Evolutionary conservation across 306 rosid genomes (phyloP), one percentile per base, ranked within the genome.

Genomic region (Vigna unguiculata): DNA sequence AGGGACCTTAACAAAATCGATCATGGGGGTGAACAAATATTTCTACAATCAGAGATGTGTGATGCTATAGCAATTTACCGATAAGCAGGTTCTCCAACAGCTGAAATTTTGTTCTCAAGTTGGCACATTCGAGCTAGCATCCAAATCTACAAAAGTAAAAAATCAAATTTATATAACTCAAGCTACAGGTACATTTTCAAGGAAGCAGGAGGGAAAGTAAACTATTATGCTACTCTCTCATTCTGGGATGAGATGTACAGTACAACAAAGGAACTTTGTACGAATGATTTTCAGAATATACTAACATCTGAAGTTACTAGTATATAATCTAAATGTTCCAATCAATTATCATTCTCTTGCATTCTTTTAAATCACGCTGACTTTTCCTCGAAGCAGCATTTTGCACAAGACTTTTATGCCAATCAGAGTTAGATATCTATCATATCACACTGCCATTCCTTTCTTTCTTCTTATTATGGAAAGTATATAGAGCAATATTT

Each of bases 71-170:
- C 49, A 53, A 58, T 77, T 88, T 84, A 95, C 99, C 97, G 87
- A 76, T 95, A 95, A 71, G 92, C 88, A 76, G 97, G 91, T 74
- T 95, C 97, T 81, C 99, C 99, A 51, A 92, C 91, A 16, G 97
- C 99, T 60, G 88, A 80, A 71, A 95, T 95, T 87, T 95, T 92
- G 90, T 92, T 92, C 88, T 95, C 93, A 53, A 95, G 90, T 86
- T 95, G 99, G 89, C 92, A 89, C 97, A 95, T 92, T 72, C 99
- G 88, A 86, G 97, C 97, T 81, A 95, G 81, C 93, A 95, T 90
- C 99, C 97, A 95, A 59, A 95, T 92, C 99, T 95, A 76, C 67
- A 79, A 10, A 81, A 59, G 52, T 40, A 65, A 4, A 28, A 59
- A 61, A 70, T 59, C 54, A 28, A 62, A 71, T 58, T 75, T 59